Percentiles rank a stretch among this genome's conserved stretches.
phyloP scores from a whole-genome alignment of 2,329 filamentous ascomycete species.

The Fusarium incarnatum region DNA sequence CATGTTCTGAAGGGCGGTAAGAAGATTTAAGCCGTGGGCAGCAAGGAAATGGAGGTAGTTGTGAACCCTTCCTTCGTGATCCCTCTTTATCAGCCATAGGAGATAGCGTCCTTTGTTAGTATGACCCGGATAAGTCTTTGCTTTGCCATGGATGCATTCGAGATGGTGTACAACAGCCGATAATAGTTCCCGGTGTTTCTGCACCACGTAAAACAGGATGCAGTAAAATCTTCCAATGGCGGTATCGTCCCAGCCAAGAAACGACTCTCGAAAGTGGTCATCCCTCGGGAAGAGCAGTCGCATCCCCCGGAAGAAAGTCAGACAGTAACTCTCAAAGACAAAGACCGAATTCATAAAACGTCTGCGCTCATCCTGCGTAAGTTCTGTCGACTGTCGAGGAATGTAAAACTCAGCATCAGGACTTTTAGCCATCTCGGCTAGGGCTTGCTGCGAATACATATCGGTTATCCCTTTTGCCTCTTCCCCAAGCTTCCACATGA shows the following conservation, averaged over 20 bases:
- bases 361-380: neutral
- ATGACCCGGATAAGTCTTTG: too few relatives aligned
- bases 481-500: neutral
- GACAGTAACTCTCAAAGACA: neutral
- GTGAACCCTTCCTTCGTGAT: too few relatives aligned
- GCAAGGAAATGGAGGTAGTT: too few relatives aligned
- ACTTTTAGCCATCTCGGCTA: accelerated
- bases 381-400: neutral
- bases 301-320: neutral
- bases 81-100: too few relatives aligned
- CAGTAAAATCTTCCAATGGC: neutral
- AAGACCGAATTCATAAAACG: neutral
- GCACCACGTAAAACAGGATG: neutral
- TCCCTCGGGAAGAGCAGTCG: neutral
- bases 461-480: neutral
- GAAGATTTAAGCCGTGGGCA: too few relatives aligned
- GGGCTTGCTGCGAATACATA: neutral
- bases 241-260: neutral
- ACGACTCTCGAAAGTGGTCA: accelerated
- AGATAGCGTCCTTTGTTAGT: too few relatives aligned
- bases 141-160: too few relatives aligned
- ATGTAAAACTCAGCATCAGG: neutral
- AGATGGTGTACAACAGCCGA: too few relatives aligned
- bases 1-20: too few relatives aligned
- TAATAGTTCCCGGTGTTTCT: neutral